These are phyloP conservation scores for Russula compacta DNA, from an alignment of 768 basidiomycete species.

Conservation along the genomic window DNA sequence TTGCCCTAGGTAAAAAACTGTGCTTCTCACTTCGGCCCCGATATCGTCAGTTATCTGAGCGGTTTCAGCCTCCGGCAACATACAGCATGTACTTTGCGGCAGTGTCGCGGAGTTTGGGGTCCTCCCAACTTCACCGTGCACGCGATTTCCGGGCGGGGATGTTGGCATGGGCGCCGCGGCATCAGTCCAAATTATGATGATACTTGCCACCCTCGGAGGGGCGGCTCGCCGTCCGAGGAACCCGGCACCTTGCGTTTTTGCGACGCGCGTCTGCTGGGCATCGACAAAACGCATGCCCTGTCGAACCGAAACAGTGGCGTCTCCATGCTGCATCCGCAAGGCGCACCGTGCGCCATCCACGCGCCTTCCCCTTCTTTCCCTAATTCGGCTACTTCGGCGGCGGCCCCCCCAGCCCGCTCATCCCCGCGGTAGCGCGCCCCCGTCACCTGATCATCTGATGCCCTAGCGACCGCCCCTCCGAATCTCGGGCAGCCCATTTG, in stretches of 20 bases:
- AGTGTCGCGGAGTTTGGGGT: constrained; percentile 19
- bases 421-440: constrained; percentile 5
- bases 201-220: constrained; percentile 13
- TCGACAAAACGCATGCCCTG: constrained; percentile 16
- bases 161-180: constrained; percentile 14
- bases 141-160: constrained; percentile 15
- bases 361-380: constrained; percentile 14
- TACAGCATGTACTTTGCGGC: constrained; percentile 4
- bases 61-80: not conserved
- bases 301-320: constrained; percentile 16
- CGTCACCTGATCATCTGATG: constrained; percentile 13
- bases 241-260: constrained; percentile 17
- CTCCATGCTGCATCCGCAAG: constrained; percentile 19
- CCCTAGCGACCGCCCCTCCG: constrained; percentile 12
- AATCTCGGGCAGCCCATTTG: constrained; percentile 5
- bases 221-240: constrained; percentile 16
- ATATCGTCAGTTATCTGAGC: not conserved
- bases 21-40: constrained; percentile 1
- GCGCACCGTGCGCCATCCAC: constrained; percentile 18
- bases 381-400: constrained; percentile 12
- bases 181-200: constrained; percentile 13
- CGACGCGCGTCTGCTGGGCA: constrained; percentile 13
- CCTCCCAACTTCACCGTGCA: constrained; percentile 5
- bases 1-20: not conserved
- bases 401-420: constrained; percentile 15